phyloP scores from a whole-genome alignment of 768 basidiomycete species.

The Pisolithus albus region DNA sequence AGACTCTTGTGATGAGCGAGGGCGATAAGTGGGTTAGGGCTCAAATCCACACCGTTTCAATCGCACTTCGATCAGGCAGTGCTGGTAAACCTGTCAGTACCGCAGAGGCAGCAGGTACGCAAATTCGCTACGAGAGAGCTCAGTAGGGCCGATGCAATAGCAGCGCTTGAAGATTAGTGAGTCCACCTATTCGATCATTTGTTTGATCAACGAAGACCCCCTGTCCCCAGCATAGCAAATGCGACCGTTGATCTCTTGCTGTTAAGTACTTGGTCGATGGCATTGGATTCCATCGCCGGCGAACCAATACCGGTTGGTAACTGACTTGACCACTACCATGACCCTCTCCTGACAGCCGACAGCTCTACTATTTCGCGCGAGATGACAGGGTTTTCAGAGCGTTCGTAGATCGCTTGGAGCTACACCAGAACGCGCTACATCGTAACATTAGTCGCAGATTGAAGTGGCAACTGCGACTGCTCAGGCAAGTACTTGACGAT shows the following conservation, averaged over 20 bases:
- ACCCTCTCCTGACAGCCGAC: neutral
- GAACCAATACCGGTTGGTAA: conserved; percentile 65
- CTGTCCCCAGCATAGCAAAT: conserved; percentile 66
- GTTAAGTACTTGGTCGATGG: conserved; percentile 74
- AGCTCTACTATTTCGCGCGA: conserved; percentile 88
- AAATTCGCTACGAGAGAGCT: conserved; percentile 86
- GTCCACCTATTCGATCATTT: conserved; percentile 22
- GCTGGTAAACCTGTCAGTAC: conserved; percentile 68
- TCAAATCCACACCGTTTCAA: conserved; percentile 59
- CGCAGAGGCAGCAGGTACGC: conserved; percentile 71
- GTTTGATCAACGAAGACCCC: neutral
- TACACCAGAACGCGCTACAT: conserved; percentile 41
- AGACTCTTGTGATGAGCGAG: conserved; percentile 94
- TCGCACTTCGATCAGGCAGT: conserved; percentile 62
- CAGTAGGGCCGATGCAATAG: conserved; percentile 69
- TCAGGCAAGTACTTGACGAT: conserved; percentile 60
- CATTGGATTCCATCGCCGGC: conserved; percentile 48
- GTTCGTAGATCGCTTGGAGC: conserved; percentile 40
- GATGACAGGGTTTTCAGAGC: conserved; percentile 81
- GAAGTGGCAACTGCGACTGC: conserved; percentile 62
- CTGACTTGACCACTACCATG: conserved; percentile 1
- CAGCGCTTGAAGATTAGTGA: conserved; percentile 85
- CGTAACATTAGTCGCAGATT: conserved; percentile 47
- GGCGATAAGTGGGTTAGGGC: conserved; percentile 85
- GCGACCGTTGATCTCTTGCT: conserved; percentile 80